These are phyloP conservation scores for Astraeus odoratus DNA, from an alignment of 768 basidiomycete species.

Conservation along the genomic window DNA sequence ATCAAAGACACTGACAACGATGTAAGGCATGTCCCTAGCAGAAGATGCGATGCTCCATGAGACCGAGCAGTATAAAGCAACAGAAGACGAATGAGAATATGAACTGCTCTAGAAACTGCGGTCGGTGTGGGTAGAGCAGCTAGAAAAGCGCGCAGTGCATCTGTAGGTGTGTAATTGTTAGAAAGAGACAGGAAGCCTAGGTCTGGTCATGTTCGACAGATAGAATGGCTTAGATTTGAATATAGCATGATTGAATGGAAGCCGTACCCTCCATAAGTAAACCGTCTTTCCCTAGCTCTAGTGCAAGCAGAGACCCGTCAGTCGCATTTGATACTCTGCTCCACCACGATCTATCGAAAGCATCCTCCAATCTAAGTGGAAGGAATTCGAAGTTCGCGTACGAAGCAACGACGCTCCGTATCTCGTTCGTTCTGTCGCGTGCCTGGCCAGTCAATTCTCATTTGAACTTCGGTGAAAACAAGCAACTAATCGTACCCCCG, in stretches of 20 bases:
- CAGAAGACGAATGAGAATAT: constrained; percentile 57
- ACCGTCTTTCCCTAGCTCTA: constrained; percentile 54
- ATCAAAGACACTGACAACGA: constrained; percentile 69
- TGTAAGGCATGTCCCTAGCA: constrained; percentile 76
- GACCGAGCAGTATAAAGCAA: constrained; percentile 59
- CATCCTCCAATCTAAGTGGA: constrained; percentile 62
- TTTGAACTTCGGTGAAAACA: not conserved
- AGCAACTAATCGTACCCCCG: constrained; percentile 43
- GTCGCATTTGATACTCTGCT: constrained; percentile 32
- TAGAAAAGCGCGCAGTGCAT: constrained; percentile 44
- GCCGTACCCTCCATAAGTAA: constrained; percentile 24
- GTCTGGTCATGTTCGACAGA: no score
- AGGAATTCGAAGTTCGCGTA: constrained; percentile 52
- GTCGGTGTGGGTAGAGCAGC: constrained; percentile 69
- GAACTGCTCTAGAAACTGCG: constrained; percentile 52
- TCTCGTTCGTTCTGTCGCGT: constrained; percentile 48
- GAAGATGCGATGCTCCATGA: constrained; percentile 61
- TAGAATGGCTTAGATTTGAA: constrained; percentile 2
- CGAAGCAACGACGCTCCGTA: constrained; percentile 37
- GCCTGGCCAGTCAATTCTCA: constrained; percentile 32
- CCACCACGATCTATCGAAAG: constrained; percentile 71
- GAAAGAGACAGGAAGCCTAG: constrained; percentile 14
- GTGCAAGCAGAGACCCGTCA: constrained; percentile 24
- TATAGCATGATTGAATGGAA: not conserved
- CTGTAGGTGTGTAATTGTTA: constrained; percentile 14